phyloP scores from a whole-genome alignment of 345 rosid genomes.

The Atalantia buxifolia region DNA sequence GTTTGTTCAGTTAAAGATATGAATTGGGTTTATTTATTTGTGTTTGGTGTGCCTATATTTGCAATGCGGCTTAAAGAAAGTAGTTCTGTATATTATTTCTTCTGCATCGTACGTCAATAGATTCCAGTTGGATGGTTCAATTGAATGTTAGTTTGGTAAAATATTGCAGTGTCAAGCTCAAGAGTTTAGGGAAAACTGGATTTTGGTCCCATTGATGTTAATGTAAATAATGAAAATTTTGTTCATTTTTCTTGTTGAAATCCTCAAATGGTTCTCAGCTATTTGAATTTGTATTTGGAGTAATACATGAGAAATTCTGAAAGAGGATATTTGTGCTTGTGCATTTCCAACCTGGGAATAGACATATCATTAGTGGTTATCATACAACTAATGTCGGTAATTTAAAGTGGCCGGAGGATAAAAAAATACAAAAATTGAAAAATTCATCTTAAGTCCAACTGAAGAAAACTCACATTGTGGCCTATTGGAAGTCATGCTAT shows the following conservation, averaged over 20 bases:
- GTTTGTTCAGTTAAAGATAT: not conserved
- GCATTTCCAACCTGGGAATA: not conserved
- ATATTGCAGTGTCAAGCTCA: not conserved
- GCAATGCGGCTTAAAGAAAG: not conserved
- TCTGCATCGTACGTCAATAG: not conserved
- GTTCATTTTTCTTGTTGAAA: not conserved
- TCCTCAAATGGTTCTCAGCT: not conserved
- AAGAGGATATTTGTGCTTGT: not conserved
- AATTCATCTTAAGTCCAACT: not conserved
- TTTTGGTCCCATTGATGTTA: not conserved
- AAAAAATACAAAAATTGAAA: not conserved
- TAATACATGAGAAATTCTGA: not conserved
- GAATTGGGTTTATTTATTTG: not conserved
- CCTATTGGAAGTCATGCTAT: not conserved
- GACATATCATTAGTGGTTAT: not conserved
- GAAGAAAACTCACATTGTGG: not conserved
- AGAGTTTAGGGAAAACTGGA: not conserved
- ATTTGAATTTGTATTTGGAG: not conserved
- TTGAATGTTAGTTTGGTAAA: not conserved
- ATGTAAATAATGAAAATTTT: not conserved
- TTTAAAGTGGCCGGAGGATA: not conserved
- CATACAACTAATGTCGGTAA: not conserved
- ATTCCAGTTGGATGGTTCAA: not conserved
- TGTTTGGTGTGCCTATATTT: not conserved
- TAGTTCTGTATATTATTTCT: not conserved